phyloP scores from a whole-genome alignment of 228 moss, liverwort and hornwort genomes.

The Sphagnum magellanicum region DNA sequence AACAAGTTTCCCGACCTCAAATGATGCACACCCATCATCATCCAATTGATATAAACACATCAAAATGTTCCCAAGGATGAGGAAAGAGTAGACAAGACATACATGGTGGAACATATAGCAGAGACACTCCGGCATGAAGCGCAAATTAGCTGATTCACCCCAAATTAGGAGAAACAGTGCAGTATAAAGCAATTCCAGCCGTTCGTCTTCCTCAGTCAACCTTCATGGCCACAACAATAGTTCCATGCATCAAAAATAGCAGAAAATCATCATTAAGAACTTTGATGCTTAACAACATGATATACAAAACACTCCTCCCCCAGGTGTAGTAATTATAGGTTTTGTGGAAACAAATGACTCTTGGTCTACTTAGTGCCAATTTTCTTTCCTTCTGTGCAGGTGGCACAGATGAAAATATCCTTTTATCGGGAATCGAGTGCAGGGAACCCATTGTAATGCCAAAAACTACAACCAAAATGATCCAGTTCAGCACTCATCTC shows the following conservation, averaged over 20 bases:
- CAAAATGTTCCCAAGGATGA: background rate
- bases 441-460: too few species aligned
- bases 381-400: too few species aligned
- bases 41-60: background rate
- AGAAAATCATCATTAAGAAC: background rate
- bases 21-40: background rate
- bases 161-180: constrained; percentile 85
- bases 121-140: constrained; percentile 98
- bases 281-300: too few species aligned
- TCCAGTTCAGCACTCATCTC: too few species aligned
- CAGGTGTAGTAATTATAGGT: too few species aligned
- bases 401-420: too few species aligned
- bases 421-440: too few species aligned
- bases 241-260: background rate
- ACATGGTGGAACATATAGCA: constrained; percentile 89
- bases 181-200: constrained; percentile 71
- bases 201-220: constrained; percentile 59
- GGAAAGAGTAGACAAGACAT: background rate
- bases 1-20: background rate
- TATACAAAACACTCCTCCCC: too few species aligned
- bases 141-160: constrained; percentile 97
- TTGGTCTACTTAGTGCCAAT: too few species aligned
- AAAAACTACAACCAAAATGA: too few species aligned
- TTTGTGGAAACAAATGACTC: too few species aligned
- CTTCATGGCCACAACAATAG: constrained; percentile 24